Percentiles rank a stretch among this genome's conserved stretches.
Conservation (phyloP, 805 yeast species). For the Nakazawaea wyomingensis region DNA sequence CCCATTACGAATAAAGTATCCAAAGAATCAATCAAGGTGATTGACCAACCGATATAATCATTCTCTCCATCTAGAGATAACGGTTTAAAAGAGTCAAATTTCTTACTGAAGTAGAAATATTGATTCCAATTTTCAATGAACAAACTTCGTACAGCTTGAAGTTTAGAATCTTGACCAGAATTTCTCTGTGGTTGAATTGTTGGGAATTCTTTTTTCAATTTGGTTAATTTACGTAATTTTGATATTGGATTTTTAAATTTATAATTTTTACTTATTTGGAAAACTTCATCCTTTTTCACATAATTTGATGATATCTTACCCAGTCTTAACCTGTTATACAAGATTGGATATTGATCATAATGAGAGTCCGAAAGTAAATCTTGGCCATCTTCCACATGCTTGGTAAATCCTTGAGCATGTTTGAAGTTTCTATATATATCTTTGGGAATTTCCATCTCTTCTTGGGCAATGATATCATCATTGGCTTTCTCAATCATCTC, state of each 20-base stretch:
- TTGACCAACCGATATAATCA: conserved; percentile 30
- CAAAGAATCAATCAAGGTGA: conserved; percentile 71
- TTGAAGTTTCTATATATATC: not conserved
- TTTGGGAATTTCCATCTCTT: not conserved
- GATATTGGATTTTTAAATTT: conserved; percentile 3
- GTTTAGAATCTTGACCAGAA: not conserved
- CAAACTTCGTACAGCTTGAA: not conserved
- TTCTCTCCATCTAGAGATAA: conserved; percentile 7
- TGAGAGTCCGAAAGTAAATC: not conserved
- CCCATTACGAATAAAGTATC: conserved; percentile 76
- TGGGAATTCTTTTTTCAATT: not conserved
- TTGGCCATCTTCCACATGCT: not conserved
- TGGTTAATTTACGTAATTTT: not conserved
- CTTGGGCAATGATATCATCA: not conserved
- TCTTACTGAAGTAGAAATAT: conserved; percentile 8
- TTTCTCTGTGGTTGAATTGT: conserved; percentile 1
- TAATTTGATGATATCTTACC: conserved; percentile 2
- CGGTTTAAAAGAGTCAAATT: conserved; percentile 9
- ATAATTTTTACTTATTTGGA: not conserved
- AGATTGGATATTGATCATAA: not conserved
- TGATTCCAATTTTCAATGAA: conserved; percentile 13
- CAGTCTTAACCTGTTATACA: conserved; percentile 5
- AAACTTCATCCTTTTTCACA: not conserved
- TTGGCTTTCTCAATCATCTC: not conserved
- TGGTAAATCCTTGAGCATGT: conserved; percentile 6